phyloP scores from a whole-genome alignment of 306 rosid genomes.

The Hylodesmum podocarpum region DNA sequence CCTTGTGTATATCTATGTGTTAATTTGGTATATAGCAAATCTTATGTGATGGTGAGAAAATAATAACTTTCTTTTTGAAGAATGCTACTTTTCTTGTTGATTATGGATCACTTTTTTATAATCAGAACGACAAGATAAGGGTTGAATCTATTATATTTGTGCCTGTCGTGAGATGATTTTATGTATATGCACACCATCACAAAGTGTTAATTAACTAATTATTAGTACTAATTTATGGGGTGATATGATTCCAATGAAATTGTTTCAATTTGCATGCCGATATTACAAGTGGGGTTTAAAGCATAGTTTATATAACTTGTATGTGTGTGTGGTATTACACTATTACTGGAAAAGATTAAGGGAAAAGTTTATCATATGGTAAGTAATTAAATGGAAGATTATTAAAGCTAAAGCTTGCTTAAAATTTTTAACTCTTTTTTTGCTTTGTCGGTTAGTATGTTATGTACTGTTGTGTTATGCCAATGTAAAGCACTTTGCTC shows the following conservation, averaged over 20 bases:
- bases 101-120: too few species aligned
- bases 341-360: conserved; percentile 19
- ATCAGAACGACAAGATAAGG: too few species aligned
- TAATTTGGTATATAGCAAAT: neutral
- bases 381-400: conserved; percentile 16
- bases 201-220: neutral
- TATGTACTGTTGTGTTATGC: conserved; percentile 13
- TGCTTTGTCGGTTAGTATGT: conserved; percentile 36
- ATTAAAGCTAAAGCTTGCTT: conserved; percentile 22
- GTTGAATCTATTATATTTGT: too few species aligned
- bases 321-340: conserved; percentile 16
- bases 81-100: too few species aligned
- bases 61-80: neutral
- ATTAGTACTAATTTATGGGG: neutral
- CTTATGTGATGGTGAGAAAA: neutral
- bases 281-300: conserved; percentile 24
- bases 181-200: neutral
- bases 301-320: neutral
- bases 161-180: neutral
- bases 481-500: neutral
- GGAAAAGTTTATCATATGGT: conserved; percentile 24
- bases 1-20: neutral
- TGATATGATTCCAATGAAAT: neutral
- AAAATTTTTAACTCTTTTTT: conserved; percentile 19
- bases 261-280: conserved; percentile 26